Conservation (phyloP, 305 asterid species). For the Rubia peregrina region DNA sequence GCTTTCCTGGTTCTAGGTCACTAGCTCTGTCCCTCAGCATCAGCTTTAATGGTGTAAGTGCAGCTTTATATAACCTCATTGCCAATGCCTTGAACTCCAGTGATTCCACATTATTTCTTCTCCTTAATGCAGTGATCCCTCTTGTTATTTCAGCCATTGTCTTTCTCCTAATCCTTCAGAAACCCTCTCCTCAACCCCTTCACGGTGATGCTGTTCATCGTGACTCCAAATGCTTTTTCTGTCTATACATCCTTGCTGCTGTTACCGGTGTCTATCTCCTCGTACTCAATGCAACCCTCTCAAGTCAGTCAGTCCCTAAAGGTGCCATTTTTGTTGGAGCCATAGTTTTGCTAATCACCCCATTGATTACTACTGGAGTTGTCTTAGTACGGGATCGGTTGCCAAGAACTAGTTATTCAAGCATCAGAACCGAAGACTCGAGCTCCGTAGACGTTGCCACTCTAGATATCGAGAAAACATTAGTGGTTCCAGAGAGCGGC, state of each 20-base stretch:
- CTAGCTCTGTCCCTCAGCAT: conserved; percentile 48
- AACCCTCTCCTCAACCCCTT: conserved; percentile 23
- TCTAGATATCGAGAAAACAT: conserved; percentile 21
- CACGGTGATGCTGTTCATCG: conserved; percentile 16
- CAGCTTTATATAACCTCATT: conserved; percentile 52
- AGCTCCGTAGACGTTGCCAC: conserved; percentile 22
- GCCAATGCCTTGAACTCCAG: conserved; percentile 39
- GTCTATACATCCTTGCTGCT: conserved; percentile 31
- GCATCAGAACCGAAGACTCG: conserved; percentile 12
- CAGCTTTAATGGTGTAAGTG: conserved; percentile 59
- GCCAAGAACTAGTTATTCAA: background rate
- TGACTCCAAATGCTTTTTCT: conserved; percentile 29
- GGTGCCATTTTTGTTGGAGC: conserved; percentile 34
- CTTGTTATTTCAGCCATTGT: conserved; percentile 30
- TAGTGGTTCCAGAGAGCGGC: conserved; percentile 17
- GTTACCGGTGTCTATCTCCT: conserved; percentile 53
- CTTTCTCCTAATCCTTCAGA: conserved; percentile 26
- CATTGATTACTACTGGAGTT: conserved; percentile 24
- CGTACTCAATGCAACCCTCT: conserved; percentile 24
- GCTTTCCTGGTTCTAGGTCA: conserved; percentile 38
- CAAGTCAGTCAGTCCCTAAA: conserved; percentile 26
- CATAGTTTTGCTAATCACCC: conserved; percentile 39
- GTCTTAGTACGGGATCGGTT: conserved; percentile 21
- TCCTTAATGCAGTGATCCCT: conserved; percentile 51
- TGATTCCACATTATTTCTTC: conserved; percentile 34